Conservation (phyloP, 495 filamentous ascomycete species). For the Annulohypoxylon stygium region DNA sequence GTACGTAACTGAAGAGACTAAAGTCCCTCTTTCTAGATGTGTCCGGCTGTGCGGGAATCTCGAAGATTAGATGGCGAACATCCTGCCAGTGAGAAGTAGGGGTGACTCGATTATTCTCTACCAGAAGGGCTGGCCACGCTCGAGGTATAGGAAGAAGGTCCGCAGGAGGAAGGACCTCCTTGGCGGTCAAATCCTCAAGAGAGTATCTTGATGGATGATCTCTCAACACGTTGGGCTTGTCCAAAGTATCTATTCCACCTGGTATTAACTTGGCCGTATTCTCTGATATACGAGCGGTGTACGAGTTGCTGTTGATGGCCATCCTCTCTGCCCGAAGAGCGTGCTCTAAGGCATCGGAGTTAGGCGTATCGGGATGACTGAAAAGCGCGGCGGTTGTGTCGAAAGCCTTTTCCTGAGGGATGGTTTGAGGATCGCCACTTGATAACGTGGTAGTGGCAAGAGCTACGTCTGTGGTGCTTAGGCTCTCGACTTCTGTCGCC, state of each 20-base stretch:
- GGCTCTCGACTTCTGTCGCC: not conserved
- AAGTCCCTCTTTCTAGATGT: constrained; percentile 34
- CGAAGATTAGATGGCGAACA: constrained; percentile 80
- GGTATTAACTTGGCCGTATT: constrained; percentile 33
- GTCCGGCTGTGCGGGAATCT: constrained; percentile 53
- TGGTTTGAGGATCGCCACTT: not conserved
- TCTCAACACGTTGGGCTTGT: constrained; percentile 53
- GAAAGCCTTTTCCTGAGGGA: constrained; percentile 19
- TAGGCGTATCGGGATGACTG: constrained; percentile 41
- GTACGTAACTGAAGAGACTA: constrained; percentile 59
- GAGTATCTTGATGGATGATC: constrained; percentile 55
- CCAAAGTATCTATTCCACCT: constrained; percentile 46
- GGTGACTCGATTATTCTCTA: constrained; percentile 78
- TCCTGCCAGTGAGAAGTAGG: constrained; percentile 89
- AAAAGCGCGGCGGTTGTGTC: constrained; percentile 45
- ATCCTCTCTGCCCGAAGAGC: constrained; percentile 35
- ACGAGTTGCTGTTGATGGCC: constrained; percentile 34
- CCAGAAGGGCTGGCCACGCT: constrained; percentile 58
- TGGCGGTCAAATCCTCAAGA: constrained; percentile 31
- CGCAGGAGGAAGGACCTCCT: constrained; percentile 50
- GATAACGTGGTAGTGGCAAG: constrained; percentile 9
- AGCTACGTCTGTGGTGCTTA: not conserved
- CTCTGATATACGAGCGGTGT: constrained; percentile 42
- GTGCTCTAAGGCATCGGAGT: constrained; percentile 20
- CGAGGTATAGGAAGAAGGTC: constrained; percentile 69